Evolutionary conservation across 164 flowering plant species (phyloP), one percentile per base, ranked within the genome.

Genomic region (Nelumbo lutea): DNA sequence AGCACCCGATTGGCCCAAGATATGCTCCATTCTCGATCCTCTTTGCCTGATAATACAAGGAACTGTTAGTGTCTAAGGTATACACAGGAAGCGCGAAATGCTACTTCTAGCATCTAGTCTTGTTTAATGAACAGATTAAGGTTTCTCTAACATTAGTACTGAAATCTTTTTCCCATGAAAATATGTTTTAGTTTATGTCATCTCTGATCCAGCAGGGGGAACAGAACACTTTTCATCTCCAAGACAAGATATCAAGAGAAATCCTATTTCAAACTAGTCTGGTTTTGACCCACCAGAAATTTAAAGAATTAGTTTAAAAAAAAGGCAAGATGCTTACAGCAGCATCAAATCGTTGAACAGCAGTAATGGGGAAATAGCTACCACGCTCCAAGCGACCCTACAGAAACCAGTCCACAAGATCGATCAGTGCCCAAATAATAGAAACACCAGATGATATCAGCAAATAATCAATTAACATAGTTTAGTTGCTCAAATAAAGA

Each of bases 331-430:
- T 27, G 53, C 98, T 90, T 83, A 94, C 98, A 74, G 86, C 87
- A 45, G 98, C 96, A 72, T 94, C 97, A 59, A 91, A 94, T 69
- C 98, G 89, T 85, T 94, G 98, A 73, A 94, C 81, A 51, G 97
- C 98, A 9, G 98, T 94, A 42, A 91, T 65, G 39, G 98, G 98
- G 72, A 94, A 89, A 74, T 94, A 94, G 62, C 84, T 76, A 42
- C 98, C 97, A 4, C 85, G 62, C 66, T 82, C 80, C 70, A 91
- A 45, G 65, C 76, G 53, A 42, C 84, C 87, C 98, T 91, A 67
- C 70, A 66, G 65, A 40, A 55, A 4, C 57, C 47, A 72, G 15
- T 45, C 9, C 42, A 45, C 10, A 45, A 72, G 1, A 42, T 27
- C 50, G 52, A 45, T 58, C 14, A 63, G 41, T 56, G 38, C 6